Percentiles rank a stretch among this genome's conserved stretches.
These are phyloP conservation scores for Cyberlindnera suaveolens DNA, from an alignment of 805 yeast species.

Conservation along the genomic window DNA sequence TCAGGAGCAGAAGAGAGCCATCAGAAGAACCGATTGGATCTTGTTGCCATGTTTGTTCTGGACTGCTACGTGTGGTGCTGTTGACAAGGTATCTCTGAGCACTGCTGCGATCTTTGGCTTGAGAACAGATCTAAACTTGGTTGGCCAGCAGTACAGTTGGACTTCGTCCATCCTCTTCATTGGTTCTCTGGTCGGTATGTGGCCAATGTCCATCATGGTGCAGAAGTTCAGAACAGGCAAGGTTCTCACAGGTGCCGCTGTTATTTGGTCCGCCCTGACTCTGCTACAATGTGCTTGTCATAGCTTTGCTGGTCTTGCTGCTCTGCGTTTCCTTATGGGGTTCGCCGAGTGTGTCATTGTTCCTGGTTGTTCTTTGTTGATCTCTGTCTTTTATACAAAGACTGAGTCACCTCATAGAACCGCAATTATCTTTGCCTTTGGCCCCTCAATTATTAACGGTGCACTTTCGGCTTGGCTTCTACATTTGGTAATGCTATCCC, in stretches of 20 bases:
- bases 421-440: constrained; percentile 38
- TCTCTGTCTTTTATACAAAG: constrained; percentile 34
- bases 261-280: constrained; percentile 17
- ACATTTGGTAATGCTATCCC: constrained; percentile 27
- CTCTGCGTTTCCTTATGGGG: constrained; percentile 41
- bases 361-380: constrained; percentile 35
- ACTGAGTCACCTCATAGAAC: constrained; percentile 38
- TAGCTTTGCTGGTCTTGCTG: constrained; percentile 34
- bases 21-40: constrained; percentile 33
- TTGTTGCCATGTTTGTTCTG: constrained; percentile 32
- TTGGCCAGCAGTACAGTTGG: constrained; percentile 37
- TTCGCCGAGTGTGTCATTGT: constrained; percentile 33
- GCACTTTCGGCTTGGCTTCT: constrained; percentile 39
- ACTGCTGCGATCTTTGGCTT: constrained; percentile 44
- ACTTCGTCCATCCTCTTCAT: constrained; percentile 34
- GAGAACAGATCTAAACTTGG: constrained; percentile 31
- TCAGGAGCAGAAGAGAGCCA: constrained; percentile 26
- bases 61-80: constrained; percentile 31
- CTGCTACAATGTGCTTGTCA: constrained; percentile 27
- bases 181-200: constrained; percentile 38
- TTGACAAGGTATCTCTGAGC: constrained; percentile 38
- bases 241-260: constrained; percentile 19
- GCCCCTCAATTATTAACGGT: constrained; percentile 21
- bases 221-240: constrained; percentile 22
- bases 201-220: constrained; percentile 27